phyloP scores from a whole-genome alignment of 2,329 filamentous ascomycete genomes.

The Parastagonospora nodorum region DNA sequence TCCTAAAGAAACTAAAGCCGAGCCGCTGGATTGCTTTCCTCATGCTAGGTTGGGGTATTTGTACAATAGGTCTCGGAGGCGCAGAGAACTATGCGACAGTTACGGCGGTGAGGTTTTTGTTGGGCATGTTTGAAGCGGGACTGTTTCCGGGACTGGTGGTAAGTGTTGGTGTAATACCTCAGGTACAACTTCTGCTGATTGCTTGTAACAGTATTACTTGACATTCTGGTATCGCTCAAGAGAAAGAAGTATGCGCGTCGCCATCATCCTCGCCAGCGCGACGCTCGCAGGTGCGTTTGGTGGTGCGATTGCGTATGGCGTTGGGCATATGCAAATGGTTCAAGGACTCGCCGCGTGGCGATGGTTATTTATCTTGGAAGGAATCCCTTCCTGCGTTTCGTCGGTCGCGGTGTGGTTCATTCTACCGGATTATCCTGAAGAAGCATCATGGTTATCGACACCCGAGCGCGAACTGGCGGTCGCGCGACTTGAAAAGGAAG shows the following conservation, averaged over 20 bases:
- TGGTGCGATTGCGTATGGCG: constrained; percentile 60
- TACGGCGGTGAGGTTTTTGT: constrained; percentile 49
- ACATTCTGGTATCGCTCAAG: constrained; percentile 62
- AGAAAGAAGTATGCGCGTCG: constrained; percentile 64
- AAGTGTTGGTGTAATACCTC: too few relatives aligned
- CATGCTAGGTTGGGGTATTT: constrained; percentile 52
- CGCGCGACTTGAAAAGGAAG: constrained; percentile 52
- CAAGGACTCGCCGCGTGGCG: constrained; percentile 42
- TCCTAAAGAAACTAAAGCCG: constrained; percentile 63
- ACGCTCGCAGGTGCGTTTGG: constrained; percentile 63
- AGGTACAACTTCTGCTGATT: too few relatives aligned
- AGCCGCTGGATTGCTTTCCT: constrained; percentile 46
- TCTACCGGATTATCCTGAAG: constrained; percentile 57
- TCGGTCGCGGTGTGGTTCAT: constrained; percentile 49
- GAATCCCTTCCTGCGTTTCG: constrained; percentile 26
- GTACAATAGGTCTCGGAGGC: constrained; percentile 53
- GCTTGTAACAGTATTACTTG: constrained; percentile 52
- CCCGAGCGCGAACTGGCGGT: constrained; percentile 45
- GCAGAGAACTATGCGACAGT: constrained; percentile 50
- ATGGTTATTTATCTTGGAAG: constrained; percentile 34
- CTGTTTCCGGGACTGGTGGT: constrained; percentile 41
- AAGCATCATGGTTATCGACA: constrained; percentile 51
- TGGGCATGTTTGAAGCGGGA: constrained; percentile 38
- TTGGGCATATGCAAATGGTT: constrained; percentile 48
- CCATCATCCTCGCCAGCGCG: constrained; percentile 60